Conservation (phyloP, 2,329 filamentous ascomycete species). For the Arthrobotrys musiformis region DNA sequence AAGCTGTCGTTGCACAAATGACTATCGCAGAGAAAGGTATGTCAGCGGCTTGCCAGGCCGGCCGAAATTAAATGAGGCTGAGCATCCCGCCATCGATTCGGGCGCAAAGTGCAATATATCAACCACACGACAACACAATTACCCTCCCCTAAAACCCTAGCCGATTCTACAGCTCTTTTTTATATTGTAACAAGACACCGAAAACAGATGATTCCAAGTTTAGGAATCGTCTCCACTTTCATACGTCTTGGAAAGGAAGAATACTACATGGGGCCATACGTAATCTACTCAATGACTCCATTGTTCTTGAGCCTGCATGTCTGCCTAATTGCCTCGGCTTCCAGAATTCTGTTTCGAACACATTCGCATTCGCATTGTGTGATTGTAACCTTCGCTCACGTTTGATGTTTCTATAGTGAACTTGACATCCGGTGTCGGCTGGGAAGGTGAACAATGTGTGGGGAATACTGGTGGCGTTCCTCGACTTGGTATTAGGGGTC, state of each 20-base stretch:
- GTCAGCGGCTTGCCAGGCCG: slow-evolving; percentile 12
- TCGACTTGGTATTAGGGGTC: slow-evolving; percentile 60
- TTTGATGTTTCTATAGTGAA: slow-evolving; percentile 63
- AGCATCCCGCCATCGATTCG: slow-evolving; percentile 40
- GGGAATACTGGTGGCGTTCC: slow-evolving; percentile 58
- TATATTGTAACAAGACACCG: slow-evolving; percentile 19
- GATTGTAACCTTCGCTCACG: slow-evolving; percentile 24
- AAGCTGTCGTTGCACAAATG: slow-evolving; percentile 76
- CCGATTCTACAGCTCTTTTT: slow-evolving; percentile 9
- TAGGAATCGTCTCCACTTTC: slow-evolving; percentile 54
- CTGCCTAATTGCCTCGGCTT: slow-evolving; percentile 41
- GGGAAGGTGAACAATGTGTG: slow-evolving; percentile 68
- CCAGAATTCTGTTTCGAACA: slow-evolving; percentile 30
- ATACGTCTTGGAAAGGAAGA: slow-evolving; percentile 11
- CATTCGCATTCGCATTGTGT: slow-evolving; percentile 25
- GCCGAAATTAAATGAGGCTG: slow-evolving; percentile 53
- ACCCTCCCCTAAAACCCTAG: slow-evolving; percentile 7
- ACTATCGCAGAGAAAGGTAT: slow-evolving; percentile 78
- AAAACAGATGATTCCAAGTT: slow-evolving; percentile 41
- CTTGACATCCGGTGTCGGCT: slow-evolving; percentile 69
- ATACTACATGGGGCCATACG: background rate
- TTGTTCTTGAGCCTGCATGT: slow-evolving; percentile 47
- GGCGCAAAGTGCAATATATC: slow-evolving; percentile 35
- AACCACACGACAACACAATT: slow-evolving; percentile 50
- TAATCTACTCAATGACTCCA: slow-evolving; percentile 55